Conservation (phyloP, 768 basidiomycete species). For the Hygrocybe punicea region DNA sequence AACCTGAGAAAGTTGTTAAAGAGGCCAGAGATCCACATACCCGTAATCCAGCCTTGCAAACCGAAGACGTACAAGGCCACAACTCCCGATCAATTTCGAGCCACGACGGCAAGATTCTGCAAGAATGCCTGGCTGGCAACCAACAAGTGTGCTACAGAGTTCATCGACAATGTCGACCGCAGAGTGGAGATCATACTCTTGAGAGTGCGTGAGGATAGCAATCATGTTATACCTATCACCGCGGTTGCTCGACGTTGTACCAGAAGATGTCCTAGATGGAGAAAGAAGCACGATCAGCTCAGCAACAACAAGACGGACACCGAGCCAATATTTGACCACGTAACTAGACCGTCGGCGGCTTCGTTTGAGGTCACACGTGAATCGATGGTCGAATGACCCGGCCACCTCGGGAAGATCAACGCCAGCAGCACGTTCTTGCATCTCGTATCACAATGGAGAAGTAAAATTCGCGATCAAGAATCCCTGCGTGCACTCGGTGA, state of each 20-base stretch:
- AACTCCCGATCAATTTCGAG: too few relatives aligned
- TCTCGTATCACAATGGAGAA: slow-evolving; percentile 32
- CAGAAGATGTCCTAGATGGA: slow-evolving; percentile 39
- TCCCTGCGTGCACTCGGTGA: too few relatives aligned
- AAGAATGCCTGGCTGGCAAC: slow-evolving; percentile 21
- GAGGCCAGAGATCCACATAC: too few relatives aligned
- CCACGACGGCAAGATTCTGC: too few relatives aligned
- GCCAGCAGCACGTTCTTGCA: too few relatives aligned
- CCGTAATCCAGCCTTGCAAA: too few relatives aligned
- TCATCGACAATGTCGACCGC: slow-evolving; percentile 38
- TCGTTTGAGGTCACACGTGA: slow-evolving; percentile 45
- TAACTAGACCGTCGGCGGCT: slow-evolving; percentile 50
- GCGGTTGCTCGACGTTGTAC: slow-evolving; percentile 37
- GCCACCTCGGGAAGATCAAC: too few relatives aligned
- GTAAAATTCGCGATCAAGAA: too few relatives aligned
- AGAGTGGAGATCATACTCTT: slow-evolving; percentile 29
- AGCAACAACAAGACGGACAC: not conserved
- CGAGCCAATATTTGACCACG: slow-evolving; percentile 42
- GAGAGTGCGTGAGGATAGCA: slow-evolving; percentile 39
- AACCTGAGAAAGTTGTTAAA: not conserved
- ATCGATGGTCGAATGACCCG: slow-evolving; percentile 40
- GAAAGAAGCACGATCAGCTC: not conserved
- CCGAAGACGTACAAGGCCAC: slow-evolving; percentile 37
- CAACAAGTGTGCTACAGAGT: slow-evolving; percentile 29
- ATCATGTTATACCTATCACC: slow-evolving; percentile 44